These are phyloP conservation scores for Ceratocystis cacaofunesta DNA, from an alignment of 2,329 filamentous ascomycete genomes.

Conservation along the genomic window DNA sequence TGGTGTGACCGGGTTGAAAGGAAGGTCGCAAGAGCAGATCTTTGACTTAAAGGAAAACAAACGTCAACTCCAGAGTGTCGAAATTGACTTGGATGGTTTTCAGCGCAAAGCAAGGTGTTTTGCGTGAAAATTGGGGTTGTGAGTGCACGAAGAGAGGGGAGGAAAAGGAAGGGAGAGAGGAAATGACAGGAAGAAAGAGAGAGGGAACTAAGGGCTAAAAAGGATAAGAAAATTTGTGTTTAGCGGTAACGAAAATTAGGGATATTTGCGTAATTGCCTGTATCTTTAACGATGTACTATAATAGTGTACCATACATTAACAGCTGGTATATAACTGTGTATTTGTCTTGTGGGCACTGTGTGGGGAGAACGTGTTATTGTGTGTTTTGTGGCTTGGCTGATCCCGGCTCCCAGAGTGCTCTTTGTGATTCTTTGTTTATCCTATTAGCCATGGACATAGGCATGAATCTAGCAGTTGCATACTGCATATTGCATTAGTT, in stretches of 20 bases:
- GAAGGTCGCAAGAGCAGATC: background rate
- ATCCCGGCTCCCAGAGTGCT: too few relatives aligned
- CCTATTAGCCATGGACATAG: too few relatives aligned
- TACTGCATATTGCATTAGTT: too few relatives aligned
- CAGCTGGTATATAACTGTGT: too few relatives aligned
- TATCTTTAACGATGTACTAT: too few relatives aligned
- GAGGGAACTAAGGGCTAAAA: background rate
- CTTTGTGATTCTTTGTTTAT: too few relatives aligned
- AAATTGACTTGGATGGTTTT: background rate
- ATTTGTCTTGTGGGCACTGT: too few relatives aligned
- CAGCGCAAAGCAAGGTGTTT: slow-evolving; percentile 3
- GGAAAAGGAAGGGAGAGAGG: background rate
- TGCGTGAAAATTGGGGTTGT: background rate
- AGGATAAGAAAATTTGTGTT: background rate
- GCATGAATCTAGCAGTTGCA: too few relatives aligned
- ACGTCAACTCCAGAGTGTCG: background rate
- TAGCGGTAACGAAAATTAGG: background rate
- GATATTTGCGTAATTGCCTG: too few relatives aligned
- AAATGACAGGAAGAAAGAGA: background rate
- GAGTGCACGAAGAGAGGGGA: background rate
- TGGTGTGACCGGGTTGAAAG: background rate
- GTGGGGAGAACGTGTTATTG: too few relatives aligned
- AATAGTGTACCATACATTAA: too few relatives aligned
- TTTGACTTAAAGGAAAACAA: background rate
- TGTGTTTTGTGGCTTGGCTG: too few relatives aligned